These are phyloP conservation scores for Myxozyma monticola DNA, from an alignment of 805 yeast species.

Conservation along the genomic window DNA sequence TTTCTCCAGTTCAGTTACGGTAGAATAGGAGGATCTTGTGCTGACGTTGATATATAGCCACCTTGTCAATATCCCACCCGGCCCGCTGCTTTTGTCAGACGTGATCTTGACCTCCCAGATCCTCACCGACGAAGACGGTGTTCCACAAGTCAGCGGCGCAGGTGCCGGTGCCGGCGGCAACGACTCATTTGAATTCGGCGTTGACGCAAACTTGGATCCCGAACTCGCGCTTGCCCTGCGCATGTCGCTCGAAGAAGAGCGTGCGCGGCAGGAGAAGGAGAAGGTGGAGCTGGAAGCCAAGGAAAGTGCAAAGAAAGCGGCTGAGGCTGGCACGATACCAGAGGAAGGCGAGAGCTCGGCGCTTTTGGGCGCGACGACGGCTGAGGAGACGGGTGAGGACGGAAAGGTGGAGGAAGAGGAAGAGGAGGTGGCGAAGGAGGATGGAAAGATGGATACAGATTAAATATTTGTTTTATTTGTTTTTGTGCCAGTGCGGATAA, in stretches of 20 bases:
- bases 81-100: slow-evolving; percentile 81
- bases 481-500: not conserved
- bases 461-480: not conserved
- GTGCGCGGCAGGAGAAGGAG: slow-evolving; percentile 78
- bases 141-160: slow-evolving; percentile 38
- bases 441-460: slow-evolving; percentile 28
- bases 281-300: slow-evolving; percentile 18
- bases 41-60: slow-evolving; percentile 54
- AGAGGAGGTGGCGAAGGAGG: slow-evolving; percentile 10
- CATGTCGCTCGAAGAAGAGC: slow-evolving; percentile 91
- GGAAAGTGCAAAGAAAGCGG: slow-evolving; percentile 9
- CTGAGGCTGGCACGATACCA: slow-evolving; percentile 13
- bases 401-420: slow-evolving; percentile 7
- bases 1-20: not conserved
- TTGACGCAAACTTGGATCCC: slow-evolving; percentile 92
- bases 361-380: not conserved
- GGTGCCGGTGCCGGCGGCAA: slow-evolving; percentile 47
- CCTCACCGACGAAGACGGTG: slow-evolving; percentile 61
- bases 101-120: slow-evolving; percentile 75
- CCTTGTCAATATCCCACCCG: slow-evolving; percentile 83
- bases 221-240: slow-evolving; percentile 95
- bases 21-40: too few species aligned
- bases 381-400: slow-evolving; percentile 1
- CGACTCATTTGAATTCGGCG: slow-evolving; percentile 60
- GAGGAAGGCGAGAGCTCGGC: slow-evolving; percentile 14